Base-by-base conservation (phyloP, 2,329 filamentous ascomycete genomes). In the Annulohypoxylon truncatum region DNA sequence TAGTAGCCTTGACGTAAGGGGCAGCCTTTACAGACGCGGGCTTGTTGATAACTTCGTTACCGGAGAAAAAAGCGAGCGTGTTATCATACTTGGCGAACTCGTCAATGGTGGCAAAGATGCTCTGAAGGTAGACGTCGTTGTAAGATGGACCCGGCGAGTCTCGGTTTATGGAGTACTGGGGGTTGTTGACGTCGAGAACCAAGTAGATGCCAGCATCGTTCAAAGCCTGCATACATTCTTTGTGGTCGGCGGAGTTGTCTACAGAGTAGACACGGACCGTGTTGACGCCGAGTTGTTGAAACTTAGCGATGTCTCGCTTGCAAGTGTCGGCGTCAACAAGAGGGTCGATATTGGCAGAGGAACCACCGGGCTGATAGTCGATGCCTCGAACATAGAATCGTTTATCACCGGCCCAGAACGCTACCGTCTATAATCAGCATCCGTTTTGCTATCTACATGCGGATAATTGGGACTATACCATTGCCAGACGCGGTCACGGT, bases 201-300 rank as follows among this genome's bases (percentile, higher is more conserved):
- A 97, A 87, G 84, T 97, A 97, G 84, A 97, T 97, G 74, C 92
- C 92, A 68, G 93, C 94, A 74, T 92, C 91, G 55, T 89, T 90
- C 66, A 97, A 85, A 47, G 87, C 84, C 66, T 85, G 83, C 94
- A 97, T 97, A 84, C 94, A 97, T 68, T 89, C 86, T 74, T 94
- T 90, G 82, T 97, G 94, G 79, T 90, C 81, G 73, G 84, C 82
- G 53, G 89, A 90, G 86, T 97, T 97, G 84, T 97, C 94, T 72
- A 96, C 90, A 13, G 91, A 93, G 86, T 97, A 97, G 67, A 97
- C 92, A 79, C 94, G 94, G 77, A 97, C 85, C 24, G 93, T 94
- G 85, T 97, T 97, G 81, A 97, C 83, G 51, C 94, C 93, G 53
- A 97, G 85, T 71, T 93, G 87, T 83, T 92, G 87, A 88, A 97